Percentiles rank a stretch among this genome's conserved stretches.
Conservation (phyloP, 2,329 filamentous ascomycete species). For the Podosphaera fusca region DNA sequence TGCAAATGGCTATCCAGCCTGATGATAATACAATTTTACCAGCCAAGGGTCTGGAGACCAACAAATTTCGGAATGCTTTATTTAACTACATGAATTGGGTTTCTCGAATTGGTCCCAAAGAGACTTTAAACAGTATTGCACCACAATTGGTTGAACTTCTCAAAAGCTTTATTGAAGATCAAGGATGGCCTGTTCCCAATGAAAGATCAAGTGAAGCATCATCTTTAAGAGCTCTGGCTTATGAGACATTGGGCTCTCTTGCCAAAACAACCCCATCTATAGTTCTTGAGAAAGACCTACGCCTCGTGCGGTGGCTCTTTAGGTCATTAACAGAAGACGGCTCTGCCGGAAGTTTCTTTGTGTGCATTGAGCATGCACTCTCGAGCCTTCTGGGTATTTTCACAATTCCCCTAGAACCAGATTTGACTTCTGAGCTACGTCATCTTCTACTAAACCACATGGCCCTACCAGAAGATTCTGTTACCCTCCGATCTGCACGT, state of each 20-base stretch:
- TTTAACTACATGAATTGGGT: slow-evolving; percentile 79
- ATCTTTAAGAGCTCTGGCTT: slow-evolving; percentile 54
- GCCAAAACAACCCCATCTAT: slow-evolving; percentile 39
- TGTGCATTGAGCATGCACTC: slow-evolving; percentile 75
- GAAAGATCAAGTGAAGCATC: slow-evolving; percentile 35
- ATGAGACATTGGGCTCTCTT: slow-evolving; percentile 74
- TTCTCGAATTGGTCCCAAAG: slow-evolving; percentile 42
- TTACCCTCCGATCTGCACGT: slow-evolving; percentile 47
- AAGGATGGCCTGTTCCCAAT: slow-evolving; percentile 58
- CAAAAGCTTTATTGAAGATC: slow-evolving; percentile 48
- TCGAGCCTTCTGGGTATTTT: slow-evolving; percentile 50
- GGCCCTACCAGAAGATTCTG: slow-evolving; percentile 24
- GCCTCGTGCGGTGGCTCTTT: slow-evolving; percentile 56
- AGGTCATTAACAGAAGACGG: slow-evolving; percentile 60
- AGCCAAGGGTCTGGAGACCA: slow-evolving; percentile 30
- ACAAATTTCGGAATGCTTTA: slow-evolving; percentile 59
- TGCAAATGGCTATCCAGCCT: slow-evolving; percentile 38
- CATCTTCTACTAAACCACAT: slow-evolving; percentile 47
- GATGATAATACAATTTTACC: slow-evolving; percentile 16
- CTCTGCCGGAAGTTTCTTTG: slow-evolving; percentile 46
- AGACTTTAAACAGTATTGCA: slow-evolving; percentile 41
- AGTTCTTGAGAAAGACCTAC: slow-evolving; percentile 26
- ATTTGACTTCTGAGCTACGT: slow-evolving; percentile 11
- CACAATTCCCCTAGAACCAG: slow-evolving; percentile 17
- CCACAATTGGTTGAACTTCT: slow-evolving; percentile 44